A percentile compares a stretch with the other conserved stretches of the same genome.
Conservation (phyloP, 352 stramenopile species). For the Elongisporangium anandrum region DNA sequence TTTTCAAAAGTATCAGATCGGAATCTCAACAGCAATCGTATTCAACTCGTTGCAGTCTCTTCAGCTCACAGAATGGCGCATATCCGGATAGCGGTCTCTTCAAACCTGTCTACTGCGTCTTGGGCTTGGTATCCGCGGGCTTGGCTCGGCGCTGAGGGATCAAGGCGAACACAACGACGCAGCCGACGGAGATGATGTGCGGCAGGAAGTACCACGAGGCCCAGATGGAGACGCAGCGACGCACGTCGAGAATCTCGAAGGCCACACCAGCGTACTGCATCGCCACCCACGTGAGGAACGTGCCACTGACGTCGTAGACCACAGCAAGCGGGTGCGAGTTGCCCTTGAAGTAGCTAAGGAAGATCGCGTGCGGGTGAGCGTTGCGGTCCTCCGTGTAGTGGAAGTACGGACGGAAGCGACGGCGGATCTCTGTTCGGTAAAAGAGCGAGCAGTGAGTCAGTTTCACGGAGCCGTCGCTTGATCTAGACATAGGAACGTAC, state of each 20-base stretch:
- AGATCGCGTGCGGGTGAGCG: constrained; percentile 74
- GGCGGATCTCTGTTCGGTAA: constrained; percentile 46
- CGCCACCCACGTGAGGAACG: constrained; percentile 74
- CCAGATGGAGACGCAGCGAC: constrained; percentile 72
- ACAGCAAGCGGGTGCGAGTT: constrained; percentile 71
- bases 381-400: constrained; percentile 84
- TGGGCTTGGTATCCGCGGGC: constrained; percentile 21
- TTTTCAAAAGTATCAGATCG: too few species aligned
- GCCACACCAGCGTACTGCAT: constrained; percentile 86
- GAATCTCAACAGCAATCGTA: constrained; percentile 1
- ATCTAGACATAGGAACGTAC: constrained; percentile 20
- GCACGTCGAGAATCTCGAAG: constrained; percentile 81
- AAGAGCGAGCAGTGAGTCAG: too few species aligned
- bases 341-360: constrained; percentile 74
- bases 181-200: constrained; percentile 48
- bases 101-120: constrained; percentile 28
- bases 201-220: constrained; percentile 80
- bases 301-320: constrained; percentile 70
- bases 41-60: neutral
- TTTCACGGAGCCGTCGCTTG: too few species aligned
- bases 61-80: too few species aligned
- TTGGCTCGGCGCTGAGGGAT: constrained; percentile 42
- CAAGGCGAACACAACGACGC: constrained; percentile 59
- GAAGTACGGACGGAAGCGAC: constrained; percentile 69
- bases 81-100: too few species aligned